Conservation (phyloP, 805 yeast genomes). For the Cyberlindnera euphorbiae region DNA sequence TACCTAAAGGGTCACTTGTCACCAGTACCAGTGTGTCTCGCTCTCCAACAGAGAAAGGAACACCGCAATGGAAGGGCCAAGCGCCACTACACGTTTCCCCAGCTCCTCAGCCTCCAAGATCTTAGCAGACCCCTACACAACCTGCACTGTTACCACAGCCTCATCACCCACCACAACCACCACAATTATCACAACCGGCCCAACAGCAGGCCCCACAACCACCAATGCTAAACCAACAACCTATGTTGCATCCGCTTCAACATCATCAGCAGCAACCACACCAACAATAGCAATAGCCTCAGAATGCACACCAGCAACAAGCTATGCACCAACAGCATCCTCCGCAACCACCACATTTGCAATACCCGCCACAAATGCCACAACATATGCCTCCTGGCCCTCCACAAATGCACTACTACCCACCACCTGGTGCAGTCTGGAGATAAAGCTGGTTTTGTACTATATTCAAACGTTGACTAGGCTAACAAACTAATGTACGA, state of each 20-base stretch:
- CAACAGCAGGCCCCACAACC: conserved; percentile 3
- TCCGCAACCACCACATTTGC: conserved; percentile 1
- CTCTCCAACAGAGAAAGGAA: conserved; percentile 14
- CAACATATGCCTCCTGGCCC: conserved; percentile 1
- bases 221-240: conserved; percentile 1
- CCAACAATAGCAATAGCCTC: conserved; percentile 1
- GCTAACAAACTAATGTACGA: not conserved
- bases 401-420: conserved; percentile 7
- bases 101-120: too few relatives aligned
- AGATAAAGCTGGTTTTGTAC: too few relatives aligned
- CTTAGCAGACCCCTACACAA: too few relatives aligned
- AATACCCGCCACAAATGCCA: conserved; percentile 1
- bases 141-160: too few relatives aligned
- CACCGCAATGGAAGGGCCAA: conserved; percentile 12
- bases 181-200: too few relatives aligned
- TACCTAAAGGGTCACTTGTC: conserved; percentile 22
- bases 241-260: too few relatives aligned
- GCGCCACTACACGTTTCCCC: too few relatives aligned
- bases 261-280: conserved; percentile 1
- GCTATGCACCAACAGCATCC: not conserved
- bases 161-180: too few relatives aligned
- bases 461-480: not conserved
- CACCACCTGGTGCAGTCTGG: conserved; percentile 13
- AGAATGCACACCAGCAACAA: not conserved
- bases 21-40: conserved; percentile 3